phyloP scores from a whole-genome alignment of 2,329 filamentous ascomycete genomes.

The Aspergillus floridensis region DNA sequence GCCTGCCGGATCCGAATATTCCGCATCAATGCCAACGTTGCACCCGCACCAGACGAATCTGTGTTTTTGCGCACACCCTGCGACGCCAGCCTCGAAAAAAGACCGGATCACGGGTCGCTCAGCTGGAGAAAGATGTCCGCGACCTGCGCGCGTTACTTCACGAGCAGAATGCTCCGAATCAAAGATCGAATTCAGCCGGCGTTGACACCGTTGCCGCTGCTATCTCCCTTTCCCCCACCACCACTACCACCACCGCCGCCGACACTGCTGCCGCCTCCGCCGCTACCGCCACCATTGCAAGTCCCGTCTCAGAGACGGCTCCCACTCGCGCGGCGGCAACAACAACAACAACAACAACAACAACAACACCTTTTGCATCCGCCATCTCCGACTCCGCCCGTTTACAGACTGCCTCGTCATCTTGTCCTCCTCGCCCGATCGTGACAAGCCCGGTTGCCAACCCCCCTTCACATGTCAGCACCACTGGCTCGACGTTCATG shows the following conservation, averaged over 20 bases:
- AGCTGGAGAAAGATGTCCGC: slow-evolving; percentile 1
- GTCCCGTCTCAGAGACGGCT: neutral
- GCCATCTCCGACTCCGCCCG: neutral
- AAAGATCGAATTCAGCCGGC: neutral
- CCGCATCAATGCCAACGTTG: slow-evolving; percentile 3
- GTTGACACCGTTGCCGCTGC: neutral
- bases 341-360: neutral
- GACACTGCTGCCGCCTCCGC: neutral
- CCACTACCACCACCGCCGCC: neutral
- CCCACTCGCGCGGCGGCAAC: neutral
- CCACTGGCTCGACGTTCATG: neutral
- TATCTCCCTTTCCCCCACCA: neutral
- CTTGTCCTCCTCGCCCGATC: neutral
- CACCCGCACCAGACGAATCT: slow-evolving; percentile 1
- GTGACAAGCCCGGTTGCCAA: neutral
- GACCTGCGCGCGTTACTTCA: slow-evolving; percentile 1
- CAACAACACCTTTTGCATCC: neutral
- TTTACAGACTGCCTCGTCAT: neutral
- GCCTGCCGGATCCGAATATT: slow-evolving; percentile 1
- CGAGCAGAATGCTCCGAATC: neutral
- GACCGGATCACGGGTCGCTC: slow-evolving; percentile 3
- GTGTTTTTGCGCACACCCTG: slow-evolving; percentile 4
- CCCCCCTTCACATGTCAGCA: neutral
- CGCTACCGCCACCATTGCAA: neutral
- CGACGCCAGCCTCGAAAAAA: slow-evolving; percentile 4